A percentile compares a stretch with the other conserved stretches of the same genome.
Conservation (phyloP, 768 basidiomycete genomes). For the Neoboletus brunneissimus region DNA sequence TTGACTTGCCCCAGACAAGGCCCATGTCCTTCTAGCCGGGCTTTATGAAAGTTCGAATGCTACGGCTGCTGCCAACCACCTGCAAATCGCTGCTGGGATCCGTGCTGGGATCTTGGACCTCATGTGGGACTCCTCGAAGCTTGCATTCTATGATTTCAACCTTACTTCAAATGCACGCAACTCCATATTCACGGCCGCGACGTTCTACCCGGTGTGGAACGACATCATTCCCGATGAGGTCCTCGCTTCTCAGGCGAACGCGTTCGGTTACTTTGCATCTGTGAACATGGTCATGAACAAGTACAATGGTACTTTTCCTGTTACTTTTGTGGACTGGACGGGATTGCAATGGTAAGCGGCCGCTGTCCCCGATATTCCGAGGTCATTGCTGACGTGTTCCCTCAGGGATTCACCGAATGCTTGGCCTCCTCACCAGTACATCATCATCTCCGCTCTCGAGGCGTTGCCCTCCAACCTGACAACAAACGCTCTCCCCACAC, state of each 20-base stretch:
- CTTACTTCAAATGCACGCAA: slow-evolving; percentile 63
- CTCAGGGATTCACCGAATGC: slow-evolving; percentile 80
- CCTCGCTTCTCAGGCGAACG: slow-evolving; percentile 49
- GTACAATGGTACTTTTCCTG: slow-evolving; percentile 86
- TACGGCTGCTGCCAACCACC: slow-evolving; percentile 48
- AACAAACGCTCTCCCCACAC: slow-evolving; percentile 49
- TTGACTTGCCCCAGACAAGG: slow-evolving; percentile 48
- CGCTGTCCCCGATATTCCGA: neutral
- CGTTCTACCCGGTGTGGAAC: slow-evolving; percentile 85
- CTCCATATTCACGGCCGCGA: slow-evolving; percentile 66
- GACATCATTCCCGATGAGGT: slow-evolving; percentile 79
- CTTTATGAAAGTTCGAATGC: slow-evolving; percentile 54
- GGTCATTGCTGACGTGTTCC: neutral
- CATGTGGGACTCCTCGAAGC: slow-evolving; percentile 75
- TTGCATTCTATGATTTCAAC: slow-evolving; percentile 94
- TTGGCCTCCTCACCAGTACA: slow-evolving; percentile 87
- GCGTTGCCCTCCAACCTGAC: slow-evolving; percentile 74
- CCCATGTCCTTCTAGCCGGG: slow-evolving; percentile 55
- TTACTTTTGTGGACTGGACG: slow-evolving; percentile 66
- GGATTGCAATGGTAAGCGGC: slow-evolving; percentile 75
- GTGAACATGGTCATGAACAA: slow-evolving; percentile 76
- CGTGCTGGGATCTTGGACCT: slow-evolving; percentile 79
- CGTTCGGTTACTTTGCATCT: slow-evolving; percentile 71
- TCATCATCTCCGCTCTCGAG: slow-evolving; percentile 72
- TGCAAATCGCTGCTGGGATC: slow-evolving; percentile 51